A percentile compares a stretch with the other conserved stretches of the same genome.
phyloP scores from a whole-genome alignment of 768 basidiomycete genomes.

The Agaricus blazei region DNA sequence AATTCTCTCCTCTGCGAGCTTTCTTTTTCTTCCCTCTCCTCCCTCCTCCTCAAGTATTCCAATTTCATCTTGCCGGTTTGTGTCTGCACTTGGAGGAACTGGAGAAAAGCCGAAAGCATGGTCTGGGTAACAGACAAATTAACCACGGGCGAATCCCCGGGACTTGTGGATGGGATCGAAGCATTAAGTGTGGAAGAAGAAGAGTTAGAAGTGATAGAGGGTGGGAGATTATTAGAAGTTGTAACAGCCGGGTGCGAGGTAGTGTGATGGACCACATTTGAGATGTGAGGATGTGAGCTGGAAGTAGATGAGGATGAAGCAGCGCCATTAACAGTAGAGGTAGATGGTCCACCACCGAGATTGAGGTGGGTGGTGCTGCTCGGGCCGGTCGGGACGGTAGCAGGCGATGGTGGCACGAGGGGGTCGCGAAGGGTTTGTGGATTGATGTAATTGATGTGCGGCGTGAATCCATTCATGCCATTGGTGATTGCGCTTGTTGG shows the following conservation, averaged over 20 bases:
- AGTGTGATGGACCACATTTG: constrained; percentile 10
- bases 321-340: constrained; percentile 4
- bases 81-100: constrained; percentile 60
- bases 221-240: constrained; percentile 9
- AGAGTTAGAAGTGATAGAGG: constrained; percentile 6
- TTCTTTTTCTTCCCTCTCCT: constrained; percentile 67
- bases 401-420: constrained; percentile 19
- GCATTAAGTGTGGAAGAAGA: constrained; percentile 11
- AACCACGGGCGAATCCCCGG: constrained; percentile 13
- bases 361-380: constrained; percentile 5
- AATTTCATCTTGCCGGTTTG: constrained; percentile 68
- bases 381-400: constrained; percentile 16
- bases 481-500: constrained; percentile 22
- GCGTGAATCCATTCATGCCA: constrained; percentile 21
- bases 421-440: constrained; percentile 35
- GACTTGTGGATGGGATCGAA: constrained; percentile 13
- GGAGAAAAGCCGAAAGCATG: constrained; percentile 51
- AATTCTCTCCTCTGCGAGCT: constrained; percentile 43
- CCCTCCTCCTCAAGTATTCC: constrained; percentile 60
- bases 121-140: constrained; percentile 52
- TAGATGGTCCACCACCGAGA: background rate
- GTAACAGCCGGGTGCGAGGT: constrained; percentile 8
- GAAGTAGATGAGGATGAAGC: constrained; percentile 1
- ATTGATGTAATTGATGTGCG: constrained; percentile 31
- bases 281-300: constrained; percentile 1